Base-by-base conservation (phyloP, 2,329 filamentous ascomycete genomes). In the Kalmusia sp. region DNA sequence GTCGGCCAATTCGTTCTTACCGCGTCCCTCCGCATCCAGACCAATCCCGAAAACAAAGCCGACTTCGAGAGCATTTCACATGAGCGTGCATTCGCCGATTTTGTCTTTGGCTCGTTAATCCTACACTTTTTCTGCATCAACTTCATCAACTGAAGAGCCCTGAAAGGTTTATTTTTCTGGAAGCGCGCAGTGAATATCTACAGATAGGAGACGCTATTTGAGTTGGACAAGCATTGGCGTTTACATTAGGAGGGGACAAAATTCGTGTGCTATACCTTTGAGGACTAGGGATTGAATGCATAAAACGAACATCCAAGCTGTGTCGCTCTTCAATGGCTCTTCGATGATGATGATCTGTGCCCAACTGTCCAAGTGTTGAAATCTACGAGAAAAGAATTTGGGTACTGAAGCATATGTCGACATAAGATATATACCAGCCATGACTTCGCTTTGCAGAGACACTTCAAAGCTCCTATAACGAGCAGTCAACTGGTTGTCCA, bases 121-220 rank as follows among this genome's bases (percentile, higher is more conserved):
- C 80, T 98, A 75, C 95, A 99, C 81, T 96, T 98, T 80, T 99
- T 99, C 83, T 97, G 93, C 79, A 87, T 98, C 75, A 99, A 99
- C 84, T 99, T 99, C 77, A 98, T 99, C 82, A 99, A 99, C 84
- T 99, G 83, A 81, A 37, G 25, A 22, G 35, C 15, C 25, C 2
- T n/a, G n/a, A n/a, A n/a, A n/a, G n/a, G n/a, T n/a, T n/a, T n/a
- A n/a, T n/a, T n/a, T n/a, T n/a, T n/a, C n/a, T n/a, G n/a, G n/a
- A n/a, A 35, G 12, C 17, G 33, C 12, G 33, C 12, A 35, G n/a
- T n/a, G 17, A 6, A 6, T 11, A 24, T n/a, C 3, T 12, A 28
- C 14, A 11, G 22, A 9, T 15, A 8, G 5, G 11, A 17, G 25
- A 44, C 24, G 25, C 6, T 19, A 6, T 19, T 46, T 4, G 25